phyloP scores from a whole-genome alignment of 2,329 filamentous ascomycete genomes.

The Colletotrichum plurivorum region DNA sequence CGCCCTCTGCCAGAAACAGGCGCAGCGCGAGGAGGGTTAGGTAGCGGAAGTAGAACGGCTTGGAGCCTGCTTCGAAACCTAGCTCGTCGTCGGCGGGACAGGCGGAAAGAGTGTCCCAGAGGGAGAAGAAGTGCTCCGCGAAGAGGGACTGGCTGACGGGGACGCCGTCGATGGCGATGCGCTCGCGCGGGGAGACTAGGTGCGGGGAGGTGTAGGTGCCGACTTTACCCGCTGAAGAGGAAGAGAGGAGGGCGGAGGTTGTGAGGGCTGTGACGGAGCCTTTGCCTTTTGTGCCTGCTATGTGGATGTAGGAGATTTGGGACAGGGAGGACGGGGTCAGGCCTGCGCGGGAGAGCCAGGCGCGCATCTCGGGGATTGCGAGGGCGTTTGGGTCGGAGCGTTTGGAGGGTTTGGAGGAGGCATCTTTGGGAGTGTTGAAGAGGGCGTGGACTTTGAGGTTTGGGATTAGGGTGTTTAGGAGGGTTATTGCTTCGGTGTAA shows the following conservation, averaged over 20 bases:
- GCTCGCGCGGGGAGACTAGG: conserved; percentile 76
- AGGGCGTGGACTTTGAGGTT: conserved; percentile 40
- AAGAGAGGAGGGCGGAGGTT: conserved; percentile 58
- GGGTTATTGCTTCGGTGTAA: conserved; percentile 37
- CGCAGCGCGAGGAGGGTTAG: conserved; percentile 78
- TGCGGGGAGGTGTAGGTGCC: conserved; percentile 87
- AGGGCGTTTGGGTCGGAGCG: conserved; percentile 45
- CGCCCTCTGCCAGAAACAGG: conserved; percentile 73
- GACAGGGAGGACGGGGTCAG: conserved; percentile 68
- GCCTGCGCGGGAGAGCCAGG: conserved; percentile 83
- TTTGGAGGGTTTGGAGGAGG: background rate
- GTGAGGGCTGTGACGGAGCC: conserved; percentile 75
- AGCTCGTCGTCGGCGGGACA: conserved; percentile 48
- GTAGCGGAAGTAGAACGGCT: conserved; percentile 72
- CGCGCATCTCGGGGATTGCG: conserved; percentile 82
- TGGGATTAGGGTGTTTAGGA: conserved; percentile 40
- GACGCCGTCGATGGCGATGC: conserved; percentile 72
- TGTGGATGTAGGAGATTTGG: conserved; percentile 63
- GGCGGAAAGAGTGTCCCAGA: conserved; percentile 71
- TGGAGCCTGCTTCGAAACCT: conserved; percentile 51
- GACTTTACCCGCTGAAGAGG: conserved; percentile 56
- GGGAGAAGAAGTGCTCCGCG: conserved; percentile 76
- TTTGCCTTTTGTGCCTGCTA: conserved; percentile 84
- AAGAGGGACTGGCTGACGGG: conserved; percentile 73
- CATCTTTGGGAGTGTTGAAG: conserved; percentile 22